Evolutionary conservation across 1,284 basidiomycete species (phyloP).

Genomic region (Vanrija pseudolonga): DNA sequence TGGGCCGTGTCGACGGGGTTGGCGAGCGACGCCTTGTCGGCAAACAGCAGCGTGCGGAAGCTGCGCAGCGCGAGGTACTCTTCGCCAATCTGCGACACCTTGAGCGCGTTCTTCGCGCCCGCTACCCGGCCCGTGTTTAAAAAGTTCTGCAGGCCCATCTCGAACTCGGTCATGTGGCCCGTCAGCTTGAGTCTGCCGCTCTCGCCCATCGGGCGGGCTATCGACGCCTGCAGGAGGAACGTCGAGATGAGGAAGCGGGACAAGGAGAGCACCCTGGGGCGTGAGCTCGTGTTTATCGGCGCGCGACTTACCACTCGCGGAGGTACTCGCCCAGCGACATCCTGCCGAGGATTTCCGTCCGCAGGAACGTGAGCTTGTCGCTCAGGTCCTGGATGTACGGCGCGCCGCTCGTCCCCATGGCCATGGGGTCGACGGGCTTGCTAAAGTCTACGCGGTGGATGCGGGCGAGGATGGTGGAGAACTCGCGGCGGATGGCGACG

Average conservation of each 20-base stretch:
- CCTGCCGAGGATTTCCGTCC: conserved; percentile 66
- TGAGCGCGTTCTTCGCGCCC: conserved; percentile 59
- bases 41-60: conserved; percentile 75
- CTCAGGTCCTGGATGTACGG: conserved; percentile 84
- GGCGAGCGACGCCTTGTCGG: conserved; percentile 67
- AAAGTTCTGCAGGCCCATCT: conserved; percentile 80
- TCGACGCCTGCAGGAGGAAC: conserved; percentile 84
- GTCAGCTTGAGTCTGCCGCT: conserved; percentile 85
- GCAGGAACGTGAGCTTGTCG: conserved; percentile 77
- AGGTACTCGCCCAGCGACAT: conserved; percentile 67
- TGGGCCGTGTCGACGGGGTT: conserved; percentile 62
- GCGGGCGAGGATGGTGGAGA: conserved; percentile 68
- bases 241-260: conserved; percentile 72
- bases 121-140: conserved; percentile 55
- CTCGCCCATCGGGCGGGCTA: conserved; percentile 81
- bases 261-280: conserved; percentile 61
- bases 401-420: conserved; percentile 64
- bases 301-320: conserved; percentile 62
- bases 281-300: neutral
- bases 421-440: conserved; percentile 60
- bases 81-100: conserved; percentile 67
- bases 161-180: conserved; percentile 91
- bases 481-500: conserved; percentile 69
- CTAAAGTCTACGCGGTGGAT: conserved; percentile 79
- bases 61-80: conserved; percentile 75